Evolutionary conservation across 177 flowering plant genomes (phyloP).

Genomic region (Vitis hybrid): DNA sequence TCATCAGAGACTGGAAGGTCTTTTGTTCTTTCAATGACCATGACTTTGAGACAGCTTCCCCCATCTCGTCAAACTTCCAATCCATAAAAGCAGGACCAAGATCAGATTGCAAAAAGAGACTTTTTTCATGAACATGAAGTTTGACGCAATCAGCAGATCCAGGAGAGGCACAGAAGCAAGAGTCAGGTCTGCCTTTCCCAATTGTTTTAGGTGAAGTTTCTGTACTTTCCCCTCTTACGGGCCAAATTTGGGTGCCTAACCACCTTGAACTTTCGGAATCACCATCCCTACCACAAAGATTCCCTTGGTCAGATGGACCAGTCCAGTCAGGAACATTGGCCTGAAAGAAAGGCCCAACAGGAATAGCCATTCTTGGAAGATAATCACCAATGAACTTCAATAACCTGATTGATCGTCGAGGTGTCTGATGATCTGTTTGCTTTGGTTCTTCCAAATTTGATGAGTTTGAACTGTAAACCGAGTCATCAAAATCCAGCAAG

Average conservation of each 20-base stretch:
- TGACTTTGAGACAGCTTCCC: constrained; percentile 39
- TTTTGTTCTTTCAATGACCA: constrained; percentile 42
- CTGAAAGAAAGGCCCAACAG: constrained; percentile 41
- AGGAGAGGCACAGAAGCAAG: constrained; percentile 36
- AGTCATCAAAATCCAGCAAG: constrained; percentile 11
- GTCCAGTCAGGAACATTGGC: constrained; percentile 31
- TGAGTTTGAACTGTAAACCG: constrained; percentile 10
- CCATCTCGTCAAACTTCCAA: constrained; percentile 58
- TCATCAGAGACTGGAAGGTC: constrained; percentile 29
- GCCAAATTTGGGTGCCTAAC: constrained; percentile 20
- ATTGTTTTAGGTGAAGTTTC: constrained; percentile 9
- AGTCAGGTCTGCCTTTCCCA: constrained; percentile 38
- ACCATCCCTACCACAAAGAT: background rate
- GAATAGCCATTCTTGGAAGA: constrained; percentile 25
- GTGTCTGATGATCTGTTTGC: background rate
- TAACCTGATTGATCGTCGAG: constrained; percentile 12
- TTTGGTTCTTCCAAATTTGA: constrained; percentile 8
- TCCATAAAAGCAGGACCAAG: constrained; percentile 39
- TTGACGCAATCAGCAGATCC: constrained; percentile 36
- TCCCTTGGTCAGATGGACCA: constrained; percentile 9
- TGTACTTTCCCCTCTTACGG: constrained; percentile 7
- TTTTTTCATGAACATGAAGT: constrained; percentile 29
- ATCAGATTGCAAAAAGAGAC: constrained; percentile 24
- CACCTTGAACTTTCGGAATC: constrained; percentile 11
- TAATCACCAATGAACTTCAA: constrained; percentile 20